Evolutionary conservation across 129 eudicot genomes (phyloP).

Genomic region (Scalesia atractyloides): DNA sequence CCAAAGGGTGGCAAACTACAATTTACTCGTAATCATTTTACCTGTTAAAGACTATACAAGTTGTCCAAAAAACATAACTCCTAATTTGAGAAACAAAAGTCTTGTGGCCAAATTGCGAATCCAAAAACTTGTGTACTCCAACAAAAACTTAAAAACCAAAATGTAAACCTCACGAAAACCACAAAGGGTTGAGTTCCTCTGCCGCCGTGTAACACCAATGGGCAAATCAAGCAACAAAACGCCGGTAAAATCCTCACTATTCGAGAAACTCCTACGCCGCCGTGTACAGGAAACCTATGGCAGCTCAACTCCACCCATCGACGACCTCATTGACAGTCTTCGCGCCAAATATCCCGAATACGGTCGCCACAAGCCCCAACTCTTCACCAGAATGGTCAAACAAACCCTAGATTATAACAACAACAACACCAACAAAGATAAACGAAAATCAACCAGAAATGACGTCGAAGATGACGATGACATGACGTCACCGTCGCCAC

Average conservation of each 20-base stretch:
- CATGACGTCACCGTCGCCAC: conserved; percentile 28
- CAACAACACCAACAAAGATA: background rate
- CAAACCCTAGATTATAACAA: conserved; percentile 26
- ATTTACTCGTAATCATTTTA: too few relatives aligned
- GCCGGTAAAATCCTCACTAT: conserved; percentile 28
- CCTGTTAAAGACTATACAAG: too few relatives aligned
- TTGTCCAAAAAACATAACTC: too few relatives aligned
- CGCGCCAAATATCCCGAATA: conserved; percentile 51
- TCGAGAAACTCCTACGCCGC: conserved; percentile 44
- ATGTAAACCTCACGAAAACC: background rate
- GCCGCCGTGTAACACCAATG: conserved; percentile 18
- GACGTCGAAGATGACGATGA: conserved; percentile 24
- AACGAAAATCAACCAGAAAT: background rate
- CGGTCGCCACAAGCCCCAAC: conserved; percentile 51
- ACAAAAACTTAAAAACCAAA: background rate
- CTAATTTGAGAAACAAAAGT: background rate
- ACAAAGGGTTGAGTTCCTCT: background rate
- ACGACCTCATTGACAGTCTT: conserved; percentile 53
- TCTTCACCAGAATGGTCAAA: conserved; percentile 47
- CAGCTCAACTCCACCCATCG: conserved; percentile 32
- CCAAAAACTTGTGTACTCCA: background rate
- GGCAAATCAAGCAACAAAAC: conserved; percentile 15
- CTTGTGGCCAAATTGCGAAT: background rate
- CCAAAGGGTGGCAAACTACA: too few relatives aligned
- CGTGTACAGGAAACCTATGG: conserved; percentile 49